Evolutionary conservation across 2,329 filamentous ascomycete genomes (phyloP).

Genomic region (Penicillium sp.): DNA sequence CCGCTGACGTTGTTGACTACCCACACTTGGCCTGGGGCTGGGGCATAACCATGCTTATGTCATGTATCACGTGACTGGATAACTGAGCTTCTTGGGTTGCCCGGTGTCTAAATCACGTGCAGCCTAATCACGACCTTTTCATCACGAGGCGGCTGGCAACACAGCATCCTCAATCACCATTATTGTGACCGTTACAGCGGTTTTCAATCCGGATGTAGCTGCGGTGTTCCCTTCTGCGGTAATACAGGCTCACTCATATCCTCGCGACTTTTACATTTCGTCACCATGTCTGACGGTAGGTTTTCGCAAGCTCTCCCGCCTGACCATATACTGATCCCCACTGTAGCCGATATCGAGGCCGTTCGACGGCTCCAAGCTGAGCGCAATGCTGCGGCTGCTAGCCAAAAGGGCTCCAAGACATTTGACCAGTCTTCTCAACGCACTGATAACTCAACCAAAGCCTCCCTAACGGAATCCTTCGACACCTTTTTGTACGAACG

Average conservation of each 20-base stretch:
- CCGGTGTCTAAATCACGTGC: not conserved
- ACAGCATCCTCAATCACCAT: slow-evolving; percentile 21
- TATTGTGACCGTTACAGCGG: slow-evolving; percentile 31
- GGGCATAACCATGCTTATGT: not conserved
- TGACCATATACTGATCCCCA: slow-evolving; percentile 24
- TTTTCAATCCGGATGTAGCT: slow-evolving; percentile 38
- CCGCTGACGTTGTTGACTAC: not conserved
- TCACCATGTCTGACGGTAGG: slow-evolving; percentile 48
- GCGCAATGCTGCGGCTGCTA: slow-evolving; percentile 76
- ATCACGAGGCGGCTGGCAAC: slow-evolving; percentile 22
- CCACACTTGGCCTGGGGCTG: too few relatives aligned
- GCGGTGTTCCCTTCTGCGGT: slow-evolving; percentile 26
- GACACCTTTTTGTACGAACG: slow-evolving; percentile 85
- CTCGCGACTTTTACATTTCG: slow-evolving; percentile 22
- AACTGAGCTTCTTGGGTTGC: too few relatives aligned
- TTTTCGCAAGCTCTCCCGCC: slow-evolving; percentile 14
- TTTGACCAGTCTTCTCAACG: slow-evolving; percentile 78
- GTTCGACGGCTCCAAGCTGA: slow-evolving; percentile 87
- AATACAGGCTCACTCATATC: slow-evolving; percentile 28
- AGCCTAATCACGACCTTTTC: slow-evolving; percentile 20
- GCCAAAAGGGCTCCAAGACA: slow-evolving; percentile 76
- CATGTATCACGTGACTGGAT: not conserved
- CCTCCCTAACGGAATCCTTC: slow-evolving; percentile 80
- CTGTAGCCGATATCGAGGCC: slow-evolving; percentile 74
- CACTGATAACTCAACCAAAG: slow-evolving; percentile 80